Evolutionary conservation across 140 eudicot genomes (phyloP), one percentile per base, ranked within the genome.

Genomic region (Flaveria floridana): DNA sequence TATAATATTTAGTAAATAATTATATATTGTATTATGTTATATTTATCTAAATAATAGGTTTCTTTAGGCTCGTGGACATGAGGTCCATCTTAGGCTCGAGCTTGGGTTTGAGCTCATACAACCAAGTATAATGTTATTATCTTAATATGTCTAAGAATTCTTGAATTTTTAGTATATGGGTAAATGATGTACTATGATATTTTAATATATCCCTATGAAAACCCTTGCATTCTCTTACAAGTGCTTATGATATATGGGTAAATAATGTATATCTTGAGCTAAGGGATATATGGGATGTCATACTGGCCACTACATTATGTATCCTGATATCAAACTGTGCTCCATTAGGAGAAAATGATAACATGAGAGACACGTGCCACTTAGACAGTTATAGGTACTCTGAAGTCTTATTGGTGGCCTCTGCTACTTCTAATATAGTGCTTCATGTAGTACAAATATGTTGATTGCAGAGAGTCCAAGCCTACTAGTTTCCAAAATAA

Each of bases 311-410:
- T 77, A 58, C 16, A 14, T 68, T 75, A 11, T 63, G 34, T 61
- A 47, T 46, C 37, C 47, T 46, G 25, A 74, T 74, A 63, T 16
- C 2, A 10, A 62, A 74, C 63, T n/a, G 14, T 44, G 50, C 28
- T 62, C 34, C 71, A 46, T 62, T 41, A 59, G 70, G 59, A 21
- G 57, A 59, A 57, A 68, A 77, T 44, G 53, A 69, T 39, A 69
- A 46, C 70, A 68, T 5, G 70, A 25, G 71, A 26, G 47, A 58
- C 44, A 26, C 20, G 47, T 48, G 25, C 44, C 62, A 4, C 47
- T 46, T 16, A 69, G 68, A 30, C 41, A 39, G 81, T 64, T 70
- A 28, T 47, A 70, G 70, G 65, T 59, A 30, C 77, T 26, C 39
- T 70, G 63, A 77, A 12, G 37, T 58, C 58, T 68, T 68, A 77